Evolutionary conservation across 148 eudicot species (phyloP).

Genomic region (Camellia japonica): DNA sequence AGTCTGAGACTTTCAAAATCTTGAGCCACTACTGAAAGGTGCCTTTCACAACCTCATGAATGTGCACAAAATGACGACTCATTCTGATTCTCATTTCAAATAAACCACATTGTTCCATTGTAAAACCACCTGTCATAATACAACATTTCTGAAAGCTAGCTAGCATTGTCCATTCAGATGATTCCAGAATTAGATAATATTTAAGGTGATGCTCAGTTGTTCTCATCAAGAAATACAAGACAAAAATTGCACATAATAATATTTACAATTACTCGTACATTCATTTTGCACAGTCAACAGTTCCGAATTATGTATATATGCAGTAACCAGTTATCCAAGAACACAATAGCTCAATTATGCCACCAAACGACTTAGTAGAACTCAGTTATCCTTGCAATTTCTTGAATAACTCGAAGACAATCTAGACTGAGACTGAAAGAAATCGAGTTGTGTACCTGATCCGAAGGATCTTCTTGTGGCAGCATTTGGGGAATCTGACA

Average conservation of each 20-base stretch:
- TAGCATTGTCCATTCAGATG: no score
- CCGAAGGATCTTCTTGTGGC: slow-evolving; percentile 67
- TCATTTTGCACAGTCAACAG: not conserved
- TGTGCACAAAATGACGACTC: no score
- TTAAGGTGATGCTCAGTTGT: no score
- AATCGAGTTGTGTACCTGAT: slow-evolving; percentile 63
- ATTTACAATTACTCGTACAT: not conserved
- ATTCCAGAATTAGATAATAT: no score
- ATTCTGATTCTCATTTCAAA: no score
- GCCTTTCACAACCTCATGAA: no score
- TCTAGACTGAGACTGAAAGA: slow-evolving; percentile 75
- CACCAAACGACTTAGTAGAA: not conserved
- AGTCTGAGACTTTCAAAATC: no score
- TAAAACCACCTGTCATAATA: no score
- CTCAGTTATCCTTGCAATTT: slow-evolving; percentile 75
- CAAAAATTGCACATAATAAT: not conserved
- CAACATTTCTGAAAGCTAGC: no score
- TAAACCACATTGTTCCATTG: no score
- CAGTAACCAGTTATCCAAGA: not conserved
- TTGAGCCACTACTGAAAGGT: no score
- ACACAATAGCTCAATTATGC: not conserved
- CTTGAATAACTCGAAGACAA: slow-evolving; percentile 69
- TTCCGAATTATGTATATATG: not conserved
- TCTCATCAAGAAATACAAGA: not conserved
- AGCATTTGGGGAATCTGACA: slow-evolving; percentile 74